Evolutionary conservation across 2,329 filamentous ascomycete genomes (phyloP).

Genomic region (Penicillium thymicola): DNA sequence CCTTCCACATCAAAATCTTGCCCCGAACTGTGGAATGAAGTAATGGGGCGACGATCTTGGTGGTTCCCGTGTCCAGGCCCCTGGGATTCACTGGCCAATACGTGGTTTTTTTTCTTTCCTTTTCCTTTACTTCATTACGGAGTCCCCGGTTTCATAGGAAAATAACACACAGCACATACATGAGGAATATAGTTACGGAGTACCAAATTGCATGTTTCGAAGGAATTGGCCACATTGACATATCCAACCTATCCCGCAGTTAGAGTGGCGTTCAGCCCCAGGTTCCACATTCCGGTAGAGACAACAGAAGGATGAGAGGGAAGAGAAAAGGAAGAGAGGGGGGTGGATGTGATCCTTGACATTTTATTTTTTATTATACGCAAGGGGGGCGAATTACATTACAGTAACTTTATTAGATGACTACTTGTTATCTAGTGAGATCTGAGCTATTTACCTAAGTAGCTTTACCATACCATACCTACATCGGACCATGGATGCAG

Average conservation of each 20-base stretch:
- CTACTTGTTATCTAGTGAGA: neutral
- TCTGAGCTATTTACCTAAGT: neutral
- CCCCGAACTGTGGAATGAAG: conserved; percentile 7
- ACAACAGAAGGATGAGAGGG: neutral
- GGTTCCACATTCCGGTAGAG: conserved; percentile 18
- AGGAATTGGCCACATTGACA: neutral
- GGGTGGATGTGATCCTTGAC: neutral
- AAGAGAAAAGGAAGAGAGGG: conserved; percentile 1
- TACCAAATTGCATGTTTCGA: neutral
- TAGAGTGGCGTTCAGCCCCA: conserved; percentile 22
- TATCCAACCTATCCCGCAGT: conserved; percentile 2
- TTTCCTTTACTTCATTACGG: neutral
- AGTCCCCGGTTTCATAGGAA: neutral
- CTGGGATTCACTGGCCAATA: conserved; percentile 4
- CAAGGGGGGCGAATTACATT: neutral
- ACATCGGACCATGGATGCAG: neutral
- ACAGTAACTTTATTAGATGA: neutral
- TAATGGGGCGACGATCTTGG: conserved; percentile 4
- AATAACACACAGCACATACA: neutral
- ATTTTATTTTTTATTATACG: neutral
- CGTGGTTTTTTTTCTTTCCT: neutral
- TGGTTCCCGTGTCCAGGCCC: conserved; percentile 17
- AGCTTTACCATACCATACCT: conserved; percentile 1
- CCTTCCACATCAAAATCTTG: neutral
- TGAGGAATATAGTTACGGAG: neutral